These are phyloP conservation scores for Paspalum notatum DNA, from an alignment of 176 grass and related monocot genomes.

Conservation along the genomic window DNA sequence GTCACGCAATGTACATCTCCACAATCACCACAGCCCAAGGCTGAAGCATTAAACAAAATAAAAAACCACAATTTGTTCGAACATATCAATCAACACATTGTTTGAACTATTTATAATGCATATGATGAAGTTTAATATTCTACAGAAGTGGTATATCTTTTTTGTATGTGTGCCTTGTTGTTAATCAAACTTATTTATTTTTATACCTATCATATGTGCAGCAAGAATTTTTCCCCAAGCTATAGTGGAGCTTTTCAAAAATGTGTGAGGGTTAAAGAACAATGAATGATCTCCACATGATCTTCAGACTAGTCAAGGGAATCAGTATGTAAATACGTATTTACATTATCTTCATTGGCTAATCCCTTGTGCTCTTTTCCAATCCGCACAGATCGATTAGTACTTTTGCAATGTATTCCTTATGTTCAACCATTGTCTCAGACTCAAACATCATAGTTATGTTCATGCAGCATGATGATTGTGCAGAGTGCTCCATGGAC, in stretches of 20 bases:
- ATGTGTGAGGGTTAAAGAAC: slow-evolving; percentile 67
- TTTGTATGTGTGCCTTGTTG: background rate
- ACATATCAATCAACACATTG: background rate
- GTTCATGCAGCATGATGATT: too few relatives aligned
- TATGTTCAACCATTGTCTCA: too few relatives aligned
- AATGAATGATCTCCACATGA: slow-evolving; percentile 71
- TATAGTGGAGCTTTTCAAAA: slow-evolving; percentile 76
- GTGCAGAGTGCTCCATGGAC: too few relatives aligned
- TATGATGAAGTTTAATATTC: background rate
- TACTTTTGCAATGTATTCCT: too few relatives aligned
- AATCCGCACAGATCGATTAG: too few relatives aligned
- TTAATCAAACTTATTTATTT: slow-evolving; percentile 30
- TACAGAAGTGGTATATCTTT: background rate
- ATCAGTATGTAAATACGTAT: too few relatives aligned
- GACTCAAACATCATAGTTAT: too few relatives aligned
- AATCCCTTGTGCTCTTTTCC: too few relatives aligned
- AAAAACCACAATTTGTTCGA: background rate
- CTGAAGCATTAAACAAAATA: slow-evolving; percentile 2
- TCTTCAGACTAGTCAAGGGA: slow-evolving; percentile 87
- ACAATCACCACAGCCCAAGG: background rate
- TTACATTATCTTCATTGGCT: too few relatives aligned
- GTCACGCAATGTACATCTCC: background rate
- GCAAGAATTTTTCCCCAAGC: slow-evolving; percentile 83
- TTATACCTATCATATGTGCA: slow-evolving; percentile 37
- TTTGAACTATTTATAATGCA: slow-evolving; percentile 28